phyloP scores from a whole-genome alignment of 495 filamentous ascomycete species.

The Aspergillus haitiensis region DNA sequence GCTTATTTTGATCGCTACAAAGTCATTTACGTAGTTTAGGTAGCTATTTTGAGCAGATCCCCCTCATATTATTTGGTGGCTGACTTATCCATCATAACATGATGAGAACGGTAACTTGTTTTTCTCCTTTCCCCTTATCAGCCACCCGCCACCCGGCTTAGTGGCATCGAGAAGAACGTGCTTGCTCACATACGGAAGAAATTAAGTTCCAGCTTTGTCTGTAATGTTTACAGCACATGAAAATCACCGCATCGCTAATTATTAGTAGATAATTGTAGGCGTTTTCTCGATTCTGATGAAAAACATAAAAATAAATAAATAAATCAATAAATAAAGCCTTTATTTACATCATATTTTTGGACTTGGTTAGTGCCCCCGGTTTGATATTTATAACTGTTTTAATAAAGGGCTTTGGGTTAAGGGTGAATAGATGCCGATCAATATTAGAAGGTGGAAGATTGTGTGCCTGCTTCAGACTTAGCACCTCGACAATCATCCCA shows the following conservation, averaged over 20 bases:
- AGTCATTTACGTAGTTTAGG: background rate
- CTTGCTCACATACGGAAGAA: background rate
- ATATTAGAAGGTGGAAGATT: background rate
- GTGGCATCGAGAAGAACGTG: constrained; percentile 14
- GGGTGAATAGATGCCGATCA: constrained; percentile 9
- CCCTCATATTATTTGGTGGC: no score
- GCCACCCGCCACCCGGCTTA: background rate
- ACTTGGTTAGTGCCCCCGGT: no score
- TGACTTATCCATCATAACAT: background rate
- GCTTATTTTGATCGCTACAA: background rate
- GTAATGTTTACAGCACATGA: no score
- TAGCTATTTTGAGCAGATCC: background rate
- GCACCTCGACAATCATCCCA: background rate
- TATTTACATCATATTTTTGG: no score
- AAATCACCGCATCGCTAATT: no score
- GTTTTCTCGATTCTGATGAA: no score
- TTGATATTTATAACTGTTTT: no score
- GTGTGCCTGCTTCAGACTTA: background rate
- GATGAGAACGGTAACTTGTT: background rate
- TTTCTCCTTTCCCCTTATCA: constrained; percentile 11
- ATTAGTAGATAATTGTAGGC: no score
- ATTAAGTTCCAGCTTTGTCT: no score
- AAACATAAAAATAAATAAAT: no score
- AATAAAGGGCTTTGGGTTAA: background rate
- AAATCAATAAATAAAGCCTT: no score